phyloP scores from a whole-genome alignment of 2,329 filamentous ascomycete species.

The Cryphonectria naterciae region DNA sequence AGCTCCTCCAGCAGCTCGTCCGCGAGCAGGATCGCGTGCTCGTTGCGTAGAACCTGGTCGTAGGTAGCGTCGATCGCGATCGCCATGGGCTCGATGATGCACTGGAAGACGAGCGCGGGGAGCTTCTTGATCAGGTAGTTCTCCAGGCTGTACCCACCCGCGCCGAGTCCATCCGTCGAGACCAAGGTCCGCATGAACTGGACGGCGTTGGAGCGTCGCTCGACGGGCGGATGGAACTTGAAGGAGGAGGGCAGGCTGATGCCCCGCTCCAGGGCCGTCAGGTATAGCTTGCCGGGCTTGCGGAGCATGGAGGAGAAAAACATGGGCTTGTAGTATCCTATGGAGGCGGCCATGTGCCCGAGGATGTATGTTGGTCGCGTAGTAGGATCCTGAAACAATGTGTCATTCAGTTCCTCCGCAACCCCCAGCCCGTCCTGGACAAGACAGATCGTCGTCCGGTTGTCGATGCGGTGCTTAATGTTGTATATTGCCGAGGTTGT shows the following conservation, averaged over 20 bases:
- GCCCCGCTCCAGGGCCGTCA: constrained; percentile 37
- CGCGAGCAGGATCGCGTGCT: constrained; percentile 67
- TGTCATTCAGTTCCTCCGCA: constrained; percentile 74
- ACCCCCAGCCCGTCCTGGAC: constrained; percentile 64
- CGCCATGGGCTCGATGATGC: constrained; percentile 80
- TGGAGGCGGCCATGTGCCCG: constrained; percentile 59
- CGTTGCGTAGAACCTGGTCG: constrained; percentile 70
- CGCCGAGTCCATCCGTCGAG: constrained; percentile 64
- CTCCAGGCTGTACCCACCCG: constrained; percentile 59
- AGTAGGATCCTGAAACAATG: constrained; percentile 69
- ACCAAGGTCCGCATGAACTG: constrained; percentile 70
- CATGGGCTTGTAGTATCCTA: constrained; percentile 47
- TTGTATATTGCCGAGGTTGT: constrained; percentile 34
- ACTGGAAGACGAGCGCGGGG: constrained; percentile 75
- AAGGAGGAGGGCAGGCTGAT: constrained; percentile 26
- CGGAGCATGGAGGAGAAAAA: constrained; percentile 46
- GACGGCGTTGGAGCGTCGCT: constrained; percentile 36
- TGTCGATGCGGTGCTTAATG: constrained; percentile 38
- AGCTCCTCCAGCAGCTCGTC: constrained; percentile 76
- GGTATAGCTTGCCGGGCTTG: constrained; percentile 39
- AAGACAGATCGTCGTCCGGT: constrained; percentile 41
- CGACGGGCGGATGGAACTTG: constrained; percentile 31
- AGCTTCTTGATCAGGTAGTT: constrained; percentile 75
- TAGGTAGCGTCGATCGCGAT: constrained; percentile 79
- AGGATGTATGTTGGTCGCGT: constrained; percentile 76